A percentile compares a stretch with the other conserved stretches of the same genome.
Conservation (phyloP, 176 grass and related monocot species). For the Triticum urartu region DNA sequence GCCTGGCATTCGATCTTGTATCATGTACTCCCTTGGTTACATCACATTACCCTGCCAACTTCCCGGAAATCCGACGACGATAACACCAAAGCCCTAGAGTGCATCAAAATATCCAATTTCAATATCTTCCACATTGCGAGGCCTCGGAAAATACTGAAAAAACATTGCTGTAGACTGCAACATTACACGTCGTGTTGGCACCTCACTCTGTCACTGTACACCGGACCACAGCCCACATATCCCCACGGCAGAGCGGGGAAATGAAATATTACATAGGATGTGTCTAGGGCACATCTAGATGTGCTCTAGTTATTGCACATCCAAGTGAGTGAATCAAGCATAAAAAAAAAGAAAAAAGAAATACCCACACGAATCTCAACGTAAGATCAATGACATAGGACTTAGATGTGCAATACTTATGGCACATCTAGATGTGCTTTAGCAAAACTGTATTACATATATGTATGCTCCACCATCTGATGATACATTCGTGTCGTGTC, state of each 20-base stretch:
- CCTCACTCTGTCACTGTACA: not conserved
- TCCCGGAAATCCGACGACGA: not conserved
- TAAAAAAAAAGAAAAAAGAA: too few relatives aligned
- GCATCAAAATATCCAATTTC: not conserved
- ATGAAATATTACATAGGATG: not conserved
- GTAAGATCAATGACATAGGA: too few relatives aligned
- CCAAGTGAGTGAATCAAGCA: too few relatives aligned
- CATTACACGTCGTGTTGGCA: not conserved
- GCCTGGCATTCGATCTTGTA: not conserved
- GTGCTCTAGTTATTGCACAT: too few relatives aligned
- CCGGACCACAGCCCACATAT: slow-evolving; percentile 17
- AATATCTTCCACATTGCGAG: not conserved
- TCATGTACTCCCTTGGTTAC: not conserved
- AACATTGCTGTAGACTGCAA: not conserved
- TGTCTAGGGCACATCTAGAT: too few relatives aligned
- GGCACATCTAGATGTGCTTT: too few relatives aligned
- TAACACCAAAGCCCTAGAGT: not conserved
- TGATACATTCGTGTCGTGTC: slow-evolving; percentile 13
- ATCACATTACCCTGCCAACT: too few relatives aligned
- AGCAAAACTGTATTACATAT: not conserved
- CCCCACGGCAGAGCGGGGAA: not conserved
- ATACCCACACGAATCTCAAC: too few relatives aligned
- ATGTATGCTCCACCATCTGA: slow-evolving; percentile 28
- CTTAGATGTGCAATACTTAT: too few relatives aligned
- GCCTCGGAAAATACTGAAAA: not conserved